Evolutionary conservation across 2,329 filamentous ascomycete genomes (phyloP).

Genomic region (Dothideomycetidae sp.): DNA sequence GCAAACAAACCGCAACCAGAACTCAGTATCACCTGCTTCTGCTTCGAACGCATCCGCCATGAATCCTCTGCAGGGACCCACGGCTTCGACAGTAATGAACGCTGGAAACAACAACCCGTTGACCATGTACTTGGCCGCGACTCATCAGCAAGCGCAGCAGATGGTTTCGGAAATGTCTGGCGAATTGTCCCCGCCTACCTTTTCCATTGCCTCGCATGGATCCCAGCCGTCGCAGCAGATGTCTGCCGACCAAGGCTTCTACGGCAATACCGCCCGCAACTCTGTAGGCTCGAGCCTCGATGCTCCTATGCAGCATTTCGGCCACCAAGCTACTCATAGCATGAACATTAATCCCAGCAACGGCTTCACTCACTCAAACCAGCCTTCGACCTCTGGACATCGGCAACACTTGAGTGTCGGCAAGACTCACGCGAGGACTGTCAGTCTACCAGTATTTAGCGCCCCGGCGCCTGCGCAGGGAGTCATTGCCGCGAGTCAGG

Average conservation of each 20-base stretch:
- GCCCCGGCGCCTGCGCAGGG: constrained; percentile 25
- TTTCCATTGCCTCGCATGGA: constrained; percentile 46
- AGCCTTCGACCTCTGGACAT: constrained; percentile 18
- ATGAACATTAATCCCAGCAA: constrained; percentile 33
- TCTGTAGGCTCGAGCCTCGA: constrained; percentile 19
- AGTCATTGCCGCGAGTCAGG: constrained; percentile 19
- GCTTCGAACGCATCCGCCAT: constrained; percentile 39
- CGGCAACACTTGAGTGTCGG: constrained; percentile 8
- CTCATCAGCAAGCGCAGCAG: constrained; percentile 50
- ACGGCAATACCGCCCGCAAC: constrained; percentile 51
- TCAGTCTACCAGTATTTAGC: constrained; percentile 67
- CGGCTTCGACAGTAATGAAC: constrained; percentile 63
- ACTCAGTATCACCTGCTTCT: constrained; percentile 47
- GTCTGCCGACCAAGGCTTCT: constrained; percentile 66
- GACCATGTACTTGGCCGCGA: constrained; percentile 64
- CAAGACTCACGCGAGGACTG: constrained; percentile 54
- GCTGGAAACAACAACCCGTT: constrained; percentile 70
- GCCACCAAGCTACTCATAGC: constrained; percentile 39
- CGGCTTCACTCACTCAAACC: constrained; percentile 22
- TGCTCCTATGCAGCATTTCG: constrained; percentile 28
- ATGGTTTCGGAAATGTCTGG: constrained; percentile 30
- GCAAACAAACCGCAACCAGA: constrained; percentile 39
- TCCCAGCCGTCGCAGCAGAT: constrained; percentile 31
- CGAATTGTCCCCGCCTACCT: constrained; percentile 19
- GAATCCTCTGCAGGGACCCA: constrained; percentile 47